Conservation (phyloP, 2,329 filamentous ascomycete species). For the Epichloe elymi region DNA sequence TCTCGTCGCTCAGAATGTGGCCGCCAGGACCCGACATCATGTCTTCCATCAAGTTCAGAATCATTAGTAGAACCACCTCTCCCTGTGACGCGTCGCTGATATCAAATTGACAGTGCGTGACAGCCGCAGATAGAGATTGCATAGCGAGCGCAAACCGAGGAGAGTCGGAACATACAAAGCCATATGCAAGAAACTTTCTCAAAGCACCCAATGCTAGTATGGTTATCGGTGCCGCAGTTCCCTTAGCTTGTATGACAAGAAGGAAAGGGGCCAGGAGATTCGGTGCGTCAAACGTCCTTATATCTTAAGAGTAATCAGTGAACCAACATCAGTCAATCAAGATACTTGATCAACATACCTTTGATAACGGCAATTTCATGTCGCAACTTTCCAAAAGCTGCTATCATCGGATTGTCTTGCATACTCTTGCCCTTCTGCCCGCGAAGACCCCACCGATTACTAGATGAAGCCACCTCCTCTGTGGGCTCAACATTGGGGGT, state of each 20-base stretch:
- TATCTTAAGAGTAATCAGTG: conserved; percentile 41
- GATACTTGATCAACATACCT: conserved; percentile 34
- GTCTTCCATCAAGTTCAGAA: conserved; percentile 93
- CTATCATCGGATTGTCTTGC: conserved; percentile 94
- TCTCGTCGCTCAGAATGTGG: conserved; percentile 90
- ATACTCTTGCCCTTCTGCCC: conserved; percentile 95
- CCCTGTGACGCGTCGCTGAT: conserved; percentile 89
- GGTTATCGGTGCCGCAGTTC: conserved; percentile 90
- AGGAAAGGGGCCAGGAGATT: conserved; percentile 86
- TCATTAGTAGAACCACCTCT: conserved; percentile 93
- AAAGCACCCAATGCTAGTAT: conserved; percentile 87
- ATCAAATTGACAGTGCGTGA: conserved; percentile 96
- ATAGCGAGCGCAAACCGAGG: conserved; percentile 85
- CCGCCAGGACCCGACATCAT: conserved; percentile 93
- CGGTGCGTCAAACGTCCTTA: conserved; percentile 77
- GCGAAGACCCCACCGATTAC: conserved; percentile 82
- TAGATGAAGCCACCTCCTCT: conserved; percentile 39
- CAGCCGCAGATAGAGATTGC: conserved; percentile 86
- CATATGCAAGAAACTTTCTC: conserved; percentile 93
- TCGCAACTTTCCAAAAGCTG: conserved; percentile 80
- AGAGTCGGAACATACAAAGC: conserved; percentile 71
- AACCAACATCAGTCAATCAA: too few relatives aligned
- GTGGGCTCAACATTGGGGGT: conserved; percentile 26
- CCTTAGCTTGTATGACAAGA: conserved; percentile 91
- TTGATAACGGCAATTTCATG: conserved; percentile 78